A percentile compares a stretch with the other conserved stretches of the same genome.
These are phyloP conservation scores for Pythium vanterpoolii DNA, from an alignment of 352 stramenopile genomes.

Conservation along the genomic window DNA sequence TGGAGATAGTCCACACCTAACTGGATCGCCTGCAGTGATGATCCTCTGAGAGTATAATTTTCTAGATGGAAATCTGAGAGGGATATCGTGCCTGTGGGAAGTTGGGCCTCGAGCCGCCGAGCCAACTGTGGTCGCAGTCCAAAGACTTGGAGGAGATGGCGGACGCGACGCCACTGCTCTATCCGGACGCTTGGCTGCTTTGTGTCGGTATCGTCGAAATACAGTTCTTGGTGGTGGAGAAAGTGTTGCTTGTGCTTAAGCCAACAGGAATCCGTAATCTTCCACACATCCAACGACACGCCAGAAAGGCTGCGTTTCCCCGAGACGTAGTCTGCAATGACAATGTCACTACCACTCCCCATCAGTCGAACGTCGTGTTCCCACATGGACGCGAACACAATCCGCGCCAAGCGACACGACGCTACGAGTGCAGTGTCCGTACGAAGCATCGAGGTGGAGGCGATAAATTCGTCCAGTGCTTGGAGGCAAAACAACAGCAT, in stretches of 20 bases:
- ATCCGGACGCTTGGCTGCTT: not conserved
- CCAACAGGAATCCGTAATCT: slow-evolving; percentile 57
- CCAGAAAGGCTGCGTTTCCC: slow-evolving; percentile 34
- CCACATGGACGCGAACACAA: slow-evolving; percentile 55
- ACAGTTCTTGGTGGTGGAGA: slow-evolving; percentile 62
- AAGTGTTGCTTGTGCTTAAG: slow-evolving; percentile 55
- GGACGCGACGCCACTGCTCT: slow-evolving; percentile 36
- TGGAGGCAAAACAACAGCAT: slow-evolving; percentile 78
- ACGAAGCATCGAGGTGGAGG: slow-evolving; percentile 5
- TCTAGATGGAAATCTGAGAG: not conserved
- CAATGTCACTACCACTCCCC: slow-evolving; percentile 28
- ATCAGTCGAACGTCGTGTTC: slow-evolving; percentile 32
- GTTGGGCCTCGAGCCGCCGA: slow-evolving; percentile 22
- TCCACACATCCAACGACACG: slow-evolving; percentile 57
- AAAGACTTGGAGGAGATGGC: slow-evolving; percentile 46
- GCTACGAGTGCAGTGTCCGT: slow-evolving; percentile 32
- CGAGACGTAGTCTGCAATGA: slow-evolving; percentile 31
- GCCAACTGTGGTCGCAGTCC: slow-evolving; percentile 45
- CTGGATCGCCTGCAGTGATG: slow-evolving; percentile 3
- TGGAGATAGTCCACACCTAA: slow-evolving; percentile 15
- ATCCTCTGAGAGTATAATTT: not conserved
- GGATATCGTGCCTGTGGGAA: not conserved
- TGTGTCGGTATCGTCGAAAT: slow-evolving; percentile 34
- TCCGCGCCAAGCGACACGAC: slow-evolving; percentile 48
- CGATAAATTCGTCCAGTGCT: slow-evolving; percentile 70